phyloP scores from a whole-genome alignment of 2,329 filamentous ascomycete species.

The Clonostachys solani region DNA sequence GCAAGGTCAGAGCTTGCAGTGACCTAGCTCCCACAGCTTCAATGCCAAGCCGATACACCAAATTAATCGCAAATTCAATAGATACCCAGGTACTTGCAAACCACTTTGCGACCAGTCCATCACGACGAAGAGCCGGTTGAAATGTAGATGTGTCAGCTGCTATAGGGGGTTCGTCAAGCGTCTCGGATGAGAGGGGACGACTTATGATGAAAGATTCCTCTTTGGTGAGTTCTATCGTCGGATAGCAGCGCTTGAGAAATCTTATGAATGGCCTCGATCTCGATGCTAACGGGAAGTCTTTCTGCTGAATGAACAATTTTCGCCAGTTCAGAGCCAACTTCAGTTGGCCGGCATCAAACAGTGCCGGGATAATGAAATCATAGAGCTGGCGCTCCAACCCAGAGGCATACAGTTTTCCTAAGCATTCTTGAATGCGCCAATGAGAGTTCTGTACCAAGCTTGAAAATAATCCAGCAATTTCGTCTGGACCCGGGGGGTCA shows the following conservation, averaged over 20 bases:
- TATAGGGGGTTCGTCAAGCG: not conserved
- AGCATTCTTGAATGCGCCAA: conserved; percentile 26
- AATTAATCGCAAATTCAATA: conserved; percentile 66
- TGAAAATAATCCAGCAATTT: conserved; percentile 37
- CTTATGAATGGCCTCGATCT: conserved; percentile 41
- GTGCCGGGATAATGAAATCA: conserved; percentile 44
- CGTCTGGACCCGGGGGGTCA: conserved; percentile 33
- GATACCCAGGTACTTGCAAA: conserved; percentile 72
- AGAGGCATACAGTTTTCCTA: conserved; percentile 39
- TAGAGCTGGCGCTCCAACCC: conserved; percentile 40
- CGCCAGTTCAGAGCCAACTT: conserved; percentile 43
- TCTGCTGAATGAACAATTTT: conserved; percentile 27
- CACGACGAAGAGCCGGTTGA: conserved; percentile 25
- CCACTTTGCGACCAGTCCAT: conserved; percentile 71
- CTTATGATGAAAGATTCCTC: conserved; percentile 19
- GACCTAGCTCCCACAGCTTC: conserved; percentile 70
- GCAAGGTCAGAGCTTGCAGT: conserved; percentile 70
- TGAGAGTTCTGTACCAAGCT: conserved; percentile 33
- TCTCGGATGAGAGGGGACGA: not conserved
- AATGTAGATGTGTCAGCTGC: not conserved
- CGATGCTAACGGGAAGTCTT: conserved; percentile 32
- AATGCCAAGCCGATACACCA: conserved; percentile 68
- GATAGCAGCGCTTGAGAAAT: conserved; percentile 41
- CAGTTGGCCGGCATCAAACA: conserved; percentile 42
- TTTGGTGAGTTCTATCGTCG: conserved; percentile 26